Conservation (phyloP, 208 protist species). For the Acanthamoeba healyi region DNA sequence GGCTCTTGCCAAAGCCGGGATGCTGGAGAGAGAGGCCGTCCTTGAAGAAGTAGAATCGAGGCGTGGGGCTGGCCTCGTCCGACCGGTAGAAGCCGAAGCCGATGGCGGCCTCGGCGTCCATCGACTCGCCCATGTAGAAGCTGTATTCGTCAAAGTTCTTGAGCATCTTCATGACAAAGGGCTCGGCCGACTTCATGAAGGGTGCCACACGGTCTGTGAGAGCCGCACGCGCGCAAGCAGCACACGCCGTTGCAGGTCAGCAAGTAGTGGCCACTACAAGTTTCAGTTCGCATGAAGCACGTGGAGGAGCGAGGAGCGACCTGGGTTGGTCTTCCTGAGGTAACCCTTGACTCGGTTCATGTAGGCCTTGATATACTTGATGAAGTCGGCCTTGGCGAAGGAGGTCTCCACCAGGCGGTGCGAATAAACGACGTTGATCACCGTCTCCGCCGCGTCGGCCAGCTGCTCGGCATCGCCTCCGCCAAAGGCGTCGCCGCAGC, state of each 20-base stretch:
- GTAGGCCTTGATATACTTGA: slow-evolving; percentile 76
- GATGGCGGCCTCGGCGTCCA: slow-evolving; percentile 74
- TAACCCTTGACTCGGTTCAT: slow-evolving; percentile 55
- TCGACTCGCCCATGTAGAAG: slow-evolving; percentile 76
- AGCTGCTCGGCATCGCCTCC: slow-evolving; percentile 32
- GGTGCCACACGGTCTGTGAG: background rate
- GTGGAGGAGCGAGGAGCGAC: background rate
- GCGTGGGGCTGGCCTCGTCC: slow-evolving; percentile 9
- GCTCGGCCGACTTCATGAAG: slow-evolving; percentile 71
- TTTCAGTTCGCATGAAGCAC: background rate
- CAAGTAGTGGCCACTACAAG: too few species aligned
- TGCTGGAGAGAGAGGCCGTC: slow-evolving; percentile 64
- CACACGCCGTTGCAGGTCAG: slow-evolving; percentile 20
- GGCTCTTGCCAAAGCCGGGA: slow-evolving; percentile 76
- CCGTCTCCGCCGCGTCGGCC: slow-evolving; percentile 15
- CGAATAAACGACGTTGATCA: slow-evolving; percentile 76
- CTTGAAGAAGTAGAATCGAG: slow-evolving; percentile 76
- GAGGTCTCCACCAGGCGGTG: slow-evolving; percentile 63
- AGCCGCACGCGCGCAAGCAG: background rate
- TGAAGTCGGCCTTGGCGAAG: slow-evolving; percentile 70
- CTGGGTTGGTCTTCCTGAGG: slow-evolving; percentile 68
- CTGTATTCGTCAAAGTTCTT: slow-evolving; percentile 74
- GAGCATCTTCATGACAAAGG: slow-evolving; percentile 72
- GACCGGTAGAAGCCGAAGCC: slow-evolving; percentile 70
- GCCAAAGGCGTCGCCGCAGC: slow-evolving; percentile 69